Evolutionary conservation across 202 grass and related monocot species (phyloP).

Genomic region (Elaeis oleifera): DNA sequence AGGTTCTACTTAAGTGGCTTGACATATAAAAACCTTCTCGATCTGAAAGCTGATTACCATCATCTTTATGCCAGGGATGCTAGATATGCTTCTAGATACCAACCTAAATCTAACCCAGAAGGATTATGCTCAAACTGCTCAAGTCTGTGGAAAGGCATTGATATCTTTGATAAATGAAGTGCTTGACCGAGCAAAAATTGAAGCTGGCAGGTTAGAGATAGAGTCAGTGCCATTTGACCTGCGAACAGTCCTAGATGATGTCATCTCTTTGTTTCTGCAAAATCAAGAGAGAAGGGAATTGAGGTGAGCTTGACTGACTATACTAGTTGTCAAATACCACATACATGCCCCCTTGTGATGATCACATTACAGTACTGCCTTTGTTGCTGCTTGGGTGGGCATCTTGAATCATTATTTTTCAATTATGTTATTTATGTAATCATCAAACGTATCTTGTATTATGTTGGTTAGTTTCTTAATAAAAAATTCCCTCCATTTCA

Average conservation of each 20-base stretch:
- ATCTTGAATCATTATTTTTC: no score
- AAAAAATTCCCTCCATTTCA: background rate
- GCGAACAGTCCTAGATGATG: slow-evolving; percentile 81
- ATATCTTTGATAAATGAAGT: slow-evolving; percentile 96
- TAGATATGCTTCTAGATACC: slow-evolving; percentile 95
- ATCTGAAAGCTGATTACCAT: slow-evolving; percentile 5
- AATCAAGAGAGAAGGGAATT: slow-evolving; percentile 74
- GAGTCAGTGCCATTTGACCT: slow-evolving; percentile 81
- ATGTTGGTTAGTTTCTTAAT: no score
- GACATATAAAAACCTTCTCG: slow-evolving; percentile 8
- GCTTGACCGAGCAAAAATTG: slow-evolving; percentile 96
- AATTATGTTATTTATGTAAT: no score
- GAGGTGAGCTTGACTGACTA: slow-evolving; percentile 46
- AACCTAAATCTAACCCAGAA: slow-evolving; percentile 65
- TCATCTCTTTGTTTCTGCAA: slow-evolving; percentile 74
- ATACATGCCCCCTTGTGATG: background rate
- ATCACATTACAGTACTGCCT: no score
- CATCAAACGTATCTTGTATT: no score
- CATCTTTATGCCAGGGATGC: slow-evolving; percentile 60
- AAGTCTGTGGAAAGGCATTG: slow-evolving; percentile 76
- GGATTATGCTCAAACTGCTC: slow-evolving; percentile 95
- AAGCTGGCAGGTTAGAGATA: slow-evolving; percentile 76
- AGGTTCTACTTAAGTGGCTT: background rate
- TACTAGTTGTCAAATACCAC: background rate
- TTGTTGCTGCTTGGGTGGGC: no score